Evolutionary conservation across 176 grass and related monocot genomes (phyloP), one percentile per base, ranked within the genome.

Genomic region (Puccinellia tenuiflora): DNA sequence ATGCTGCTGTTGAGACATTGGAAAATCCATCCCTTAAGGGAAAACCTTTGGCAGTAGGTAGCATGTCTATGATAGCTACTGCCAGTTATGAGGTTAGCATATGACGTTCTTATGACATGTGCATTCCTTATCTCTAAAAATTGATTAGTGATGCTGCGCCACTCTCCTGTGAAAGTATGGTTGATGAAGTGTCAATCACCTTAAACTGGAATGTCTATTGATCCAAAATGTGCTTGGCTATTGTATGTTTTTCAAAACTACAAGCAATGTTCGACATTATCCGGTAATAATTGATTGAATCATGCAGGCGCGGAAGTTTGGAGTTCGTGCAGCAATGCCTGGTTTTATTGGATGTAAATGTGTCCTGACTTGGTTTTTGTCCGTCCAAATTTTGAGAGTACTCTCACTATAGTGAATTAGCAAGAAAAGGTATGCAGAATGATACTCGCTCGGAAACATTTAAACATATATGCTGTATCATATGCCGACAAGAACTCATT

Each of bases 11-110:
- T 46, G 91, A 95, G 80, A 93, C 84, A 85, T 84, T 98, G 82
- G 85, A 95, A 47, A 91, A 98, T 73, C 92, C 96, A 85, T 93
- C 86, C 62, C 79, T 98, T 64, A 95, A 95, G 77, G 92, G 92
- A 80, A 98, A 93, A 64, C 89, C 96, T 6, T 78, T 98, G 89
- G 96, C 96, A 35, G 91, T 98, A 29, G 96, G 96, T 45, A 80
- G 90, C 73, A 90, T 95, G 92, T 95, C 96, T 54, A 98, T 98
- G 96, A 98, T 98, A 85, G 92, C 92, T 84, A 98, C 96, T 69
- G 92, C 96, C 69, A 98, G 84, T 88, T 98, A 98, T 87, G 96
- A 98, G 90, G 96, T 98, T 60, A 67, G 53, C 25, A 70, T 54
- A 35, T 56, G 64, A 74, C 26, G 4, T 54, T 78, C 3, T 24